A percentile compares a stretch with the other conserved stretches of the same genome.
Evolutionary conservation across 345 rosid genomes (phyloP).

Genomic region (Eucalyptus polyanthemos): DNA sequence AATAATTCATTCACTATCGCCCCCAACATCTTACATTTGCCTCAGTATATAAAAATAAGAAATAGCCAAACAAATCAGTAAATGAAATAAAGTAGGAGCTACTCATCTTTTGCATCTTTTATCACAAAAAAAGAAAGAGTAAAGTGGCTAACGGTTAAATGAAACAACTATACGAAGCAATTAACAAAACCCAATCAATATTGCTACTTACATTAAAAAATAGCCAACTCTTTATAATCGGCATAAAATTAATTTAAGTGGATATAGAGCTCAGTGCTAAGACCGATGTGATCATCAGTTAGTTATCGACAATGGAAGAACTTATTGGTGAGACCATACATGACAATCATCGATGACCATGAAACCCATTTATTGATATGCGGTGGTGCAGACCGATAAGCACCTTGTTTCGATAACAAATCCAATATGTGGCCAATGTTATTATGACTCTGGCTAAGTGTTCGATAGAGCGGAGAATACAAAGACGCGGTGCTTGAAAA

Average conservation of each 20-base stretch:
- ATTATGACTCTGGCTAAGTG: not conserved
- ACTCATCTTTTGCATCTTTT: too few species aligned
- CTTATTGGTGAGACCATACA: accelerated
- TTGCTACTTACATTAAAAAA: too few species aligned
- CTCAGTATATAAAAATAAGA: too few species aligned
- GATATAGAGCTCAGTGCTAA: not conserved
- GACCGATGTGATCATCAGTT: accelerated
- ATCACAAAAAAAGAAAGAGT: too few species aligned
- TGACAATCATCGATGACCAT: not conserved
- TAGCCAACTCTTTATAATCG: not conserved
- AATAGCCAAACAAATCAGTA: too few species aligned
- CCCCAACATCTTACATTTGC: too few species aligned
- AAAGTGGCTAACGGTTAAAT: too few species aligned
- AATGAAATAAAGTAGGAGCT: accelerated
- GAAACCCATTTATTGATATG: not conserved
- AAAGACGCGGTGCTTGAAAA: not conserved
- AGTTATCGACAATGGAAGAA: not conserved
- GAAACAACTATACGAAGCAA: accelerated
- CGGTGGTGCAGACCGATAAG: accelerated
- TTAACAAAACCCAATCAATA: too few species aligned
- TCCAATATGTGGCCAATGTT: not conserved
- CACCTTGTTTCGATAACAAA: not conserved
- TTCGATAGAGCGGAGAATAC: not conserved
- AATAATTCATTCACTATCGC: too few species aligned
- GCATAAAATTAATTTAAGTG: not conserved